Percentiles rank a stretch among this genome's conserved stretches.
Evolutionary conservation across 1,139 yeast genomes (phyloP).

Genomic region (Yamadazyma pseudoaaseri): DNA sequence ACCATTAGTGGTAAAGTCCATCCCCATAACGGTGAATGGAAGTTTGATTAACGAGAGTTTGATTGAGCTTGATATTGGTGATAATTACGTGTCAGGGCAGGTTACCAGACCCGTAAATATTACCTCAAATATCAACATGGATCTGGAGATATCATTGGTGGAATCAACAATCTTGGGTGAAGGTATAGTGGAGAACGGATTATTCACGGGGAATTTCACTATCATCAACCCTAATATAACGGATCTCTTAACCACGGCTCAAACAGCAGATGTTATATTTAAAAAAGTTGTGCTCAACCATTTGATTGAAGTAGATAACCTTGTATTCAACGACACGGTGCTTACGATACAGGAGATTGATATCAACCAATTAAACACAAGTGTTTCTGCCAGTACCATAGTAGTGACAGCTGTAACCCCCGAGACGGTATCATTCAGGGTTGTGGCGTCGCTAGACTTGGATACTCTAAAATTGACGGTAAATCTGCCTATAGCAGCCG

Average conservation of each 20-base stretch:
- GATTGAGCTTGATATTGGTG: slow-evolving; percentile 1
- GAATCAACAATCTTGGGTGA: slow-evolving; percentile 2
- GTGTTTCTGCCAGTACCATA: slow-evolving; percentile 2
- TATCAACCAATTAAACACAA: slow-evolving; percentile 3
- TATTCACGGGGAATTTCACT: slow-evolving; percentile 3
- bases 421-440: neutral
- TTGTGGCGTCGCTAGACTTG: neutral
- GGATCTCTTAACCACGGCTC: neutral
- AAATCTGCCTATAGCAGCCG: neutral
- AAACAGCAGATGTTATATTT: neutral
- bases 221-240: slow-evolving; percentile 1
- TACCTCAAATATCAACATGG: slow-evolving; percentile 1
- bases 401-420: slow-evolving; percentile 1
- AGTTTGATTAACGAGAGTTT: slow-evolving; percentile 1
- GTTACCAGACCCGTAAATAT: slow-evolving; percentile 2
- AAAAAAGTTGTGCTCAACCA: slow-evolving; percentile 1
- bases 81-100: slow-evolving; percentile 1
- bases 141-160: neutral
- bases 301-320: slow-evolving; percentile 1
- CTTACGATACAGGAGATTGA: slow-evolving; percentile 2
- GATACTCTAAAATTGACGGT: slow-evolving; percentile 1
- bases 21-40: slow-evolving; percentile 2
- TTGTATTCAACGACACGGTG: neutral
- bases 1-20: slow-evolving; percentile 3
- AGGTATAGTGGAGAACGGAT: slow-evolving; percentile 1